phyloP scores from a whole-genome alignment of 768 basidiomycete species.

The Psilocybe cyanescens region DNA sequence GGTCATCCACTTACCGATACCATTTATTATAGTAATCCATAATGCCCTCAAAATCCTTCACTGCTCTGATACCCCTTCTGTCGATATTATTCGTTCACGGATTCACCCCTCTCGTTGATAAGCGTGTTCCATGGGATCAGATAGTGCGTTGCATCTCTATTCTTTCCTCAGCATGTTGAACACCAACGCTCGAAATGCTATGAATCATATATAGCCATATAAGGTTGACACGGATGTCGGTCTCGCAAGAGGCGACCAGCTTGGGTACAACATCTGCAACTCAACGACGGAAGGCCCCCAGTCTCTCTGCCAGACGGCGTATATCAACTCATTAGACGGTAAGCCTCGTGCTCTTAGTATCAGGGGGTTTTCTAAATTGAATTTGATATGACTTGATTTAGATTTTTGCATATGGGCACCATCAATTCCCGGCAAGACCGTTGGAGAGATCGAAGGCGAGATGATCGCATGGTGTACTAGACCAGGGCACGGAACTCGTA shows the following conservation, averaged over 20 bases:
- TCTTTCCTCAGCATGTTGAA: background rate
- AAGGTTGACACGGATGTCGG: constrained; percentile 39
- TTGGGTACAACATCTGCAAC: constrained; percentile 72
- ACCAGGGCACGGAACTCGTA: constrained; percentile 68
- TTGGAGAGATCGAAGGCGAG: constrained; percentile 72
- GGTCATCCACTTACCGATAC: too few relatives aligned
- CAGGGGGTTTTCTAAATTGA: background rate
- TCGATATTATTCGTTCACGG: background rate
- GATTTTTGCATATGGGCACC: constrained; percentile 79
- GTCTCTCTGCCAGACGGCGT: constrained; percentile 65
- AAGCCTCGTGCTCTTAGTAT: constrained; percentile 6
- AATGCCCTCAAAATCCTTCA: background rate
- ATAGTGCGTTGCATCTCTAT: constrained; percentile 35
- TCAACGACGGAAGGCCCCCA: constrained; percentile 63
- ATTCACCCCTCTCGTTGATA: constrained; percentile 17
- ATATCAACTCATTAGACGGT: constrained; percentile 57
- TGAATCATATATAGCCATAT: constrained; percentile 28
- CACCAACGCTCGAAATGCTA: background rate
- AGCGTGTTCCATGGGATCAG: constrained; percentile 19
- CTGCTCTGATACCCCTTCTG: background rate
- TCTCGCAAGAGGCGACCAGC: constrained; percentile 47
- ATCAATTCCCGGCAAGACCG: constrained; percentile 48
- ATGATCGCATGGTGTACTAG: constrained; percentile 83
- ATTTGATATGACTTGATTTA: constrained; percentile 23
- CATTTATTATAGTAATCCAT: too few relatives aligned